A percentile compares a stretch with the other conserved stretches of the same genome.
These are phyloP conservation scores for Stemphylium lycopersici DNA, from an alignment of 2,329 filamentous ascomycete genomes.

Conservation along the genomic window DNA sequence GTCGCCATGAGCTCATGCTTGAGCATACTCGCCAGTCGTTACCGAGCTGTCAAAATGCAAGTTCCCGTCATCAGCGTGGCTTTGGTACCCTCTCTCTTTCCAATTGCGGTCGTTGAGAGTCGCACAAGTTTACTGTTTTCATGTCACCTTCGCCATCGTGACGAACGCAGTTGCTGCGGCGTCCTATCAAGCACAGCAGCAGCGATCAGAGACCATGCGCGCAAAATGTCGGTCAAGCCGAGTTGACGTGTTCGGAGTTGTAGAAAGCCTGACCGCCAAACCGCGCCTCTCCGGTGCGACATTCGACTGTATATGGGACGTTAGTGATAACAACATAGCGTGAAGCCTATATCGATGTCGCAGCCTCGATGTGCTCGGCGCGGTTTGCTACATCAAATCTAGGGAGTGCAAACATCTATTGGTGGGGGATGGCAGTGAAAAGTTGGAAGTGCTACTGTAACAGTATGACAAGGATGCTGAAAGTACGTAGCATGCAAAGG, in stretches of 20 bases:
- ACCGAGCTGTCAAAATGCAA: constrained; percentile 28
- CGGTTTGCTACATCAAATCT: constrained; percentile 13
- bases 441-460: constrained; percentile 18
- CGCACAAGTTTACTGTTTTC: constrained; percentile 5
- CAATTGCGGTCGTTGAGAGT: constrained; percentile 4
- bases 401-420: not conserved
- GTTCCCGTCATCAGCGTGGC: constrained; percentile 23
- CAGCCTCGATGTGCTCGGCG: not conserved
- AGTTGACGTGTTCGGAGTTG: constrained; percentile 14
- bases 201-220: not conserved
- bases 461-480: constrained; percentile 18
- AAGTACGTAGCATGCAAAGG: constrained; percentile 1
- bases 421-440: constrained; percentile 19
- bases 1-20: constrained; percentile 7
- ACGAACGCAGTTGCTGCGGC: not conserved
- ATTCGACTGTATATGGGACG: not conserved
- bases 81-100: constrained; percentile 9
- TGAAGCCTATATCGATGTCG: constrained; percentile 3
- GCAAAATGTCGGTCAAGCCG: constrained; percentile 10
- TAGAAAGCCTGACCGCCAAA: constrained; percentile 10
- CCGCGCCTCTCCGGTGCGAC: constrained; percentile 10
- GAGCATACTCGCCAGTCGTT: not conserved
- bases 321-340: constrained; percentile 12
- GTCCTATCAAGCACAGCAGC: constrained; percentile 7
- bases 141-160: constrained; percentile 11